Evolutionary conservation across 1,284 basidiomycete species (phyloP).

Genomic region (Coniferiporia weirii): DNA sequence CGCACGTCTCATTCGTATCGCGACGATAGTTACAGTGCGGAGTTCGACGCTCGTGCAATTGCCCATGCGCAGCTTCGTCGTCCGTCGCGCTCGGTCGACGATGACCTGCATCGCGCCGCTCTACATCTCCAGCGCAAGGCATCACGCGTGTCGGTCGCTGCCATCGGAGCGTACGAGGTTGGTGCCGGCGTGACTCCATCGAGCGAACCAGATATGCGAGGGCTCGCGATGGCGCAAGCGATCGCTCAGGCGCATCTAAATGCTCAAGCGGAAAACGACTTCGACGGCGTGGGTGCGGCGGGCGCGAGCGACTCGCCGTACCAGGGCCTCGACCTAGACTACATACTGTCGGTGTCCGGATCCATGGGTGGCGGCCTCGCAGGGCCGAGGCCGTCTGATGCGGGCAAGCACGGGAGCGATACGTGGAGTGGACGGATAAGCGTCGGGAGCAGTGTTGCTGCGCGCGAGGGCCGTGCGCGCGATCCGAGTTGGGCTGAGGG

Average conservation of each 20-base stretch:
- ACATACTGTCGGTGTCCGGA: slow-evolving; percentile 38
- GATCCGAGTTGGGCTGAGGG: slow-evolving; percentile 18
- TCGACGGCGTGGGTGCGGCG: background rate
- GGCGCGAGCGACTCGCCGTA: slow-evolving; percentile 24
- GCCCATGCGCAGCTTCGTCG: slow-evolving; percentile 33
- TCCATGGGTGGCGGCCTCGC: slow-evolving; percentile 2
- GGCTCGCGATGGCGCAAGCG: slow-evolving; percentile 17
- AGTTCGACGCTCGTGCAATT: slow-evolving; percentile 10
- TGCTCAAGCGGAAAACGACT: slow-evolving; percentile 21
- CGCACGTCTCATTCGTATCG: background rate
- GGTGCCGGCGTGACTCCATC: slow-evolving; percentile 9
- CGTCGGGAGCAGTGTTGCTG: slow-evolving; percentile 15
- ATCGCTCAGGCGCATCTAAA: slow-evolving; percentile 15
- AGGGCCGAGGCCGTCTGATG: slow-evolving; percentile 16
- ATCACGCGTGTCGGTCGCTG: slow-evolving; percentile 18
- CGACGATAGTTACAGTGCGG: slow-evolving; percentile 1
- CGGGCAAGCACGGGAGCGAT: slow-evolving; percentile 17
- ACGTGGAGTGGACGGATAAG: slow-evolving; percentile 16
- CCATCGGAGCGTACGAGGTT: slow-evolving; percentile 33
- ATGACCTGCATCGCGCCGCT: slow-evolving; percentile 33
- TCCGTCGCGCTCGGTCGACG: slow-evolving; percentile 48
- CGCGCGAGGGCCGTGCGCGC: slow-evolving; percentile 20
- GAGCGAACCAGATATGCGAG: slow-evolving; percentile 18
- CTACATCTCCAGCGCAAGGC: slow-evolving; percentile 19
- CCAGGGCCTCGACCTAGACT: slow-evolving; percentile 39